phyloP scores from a whole-genome alignment of 768 basidiomycete species.

The Russula abietina region DNA sequence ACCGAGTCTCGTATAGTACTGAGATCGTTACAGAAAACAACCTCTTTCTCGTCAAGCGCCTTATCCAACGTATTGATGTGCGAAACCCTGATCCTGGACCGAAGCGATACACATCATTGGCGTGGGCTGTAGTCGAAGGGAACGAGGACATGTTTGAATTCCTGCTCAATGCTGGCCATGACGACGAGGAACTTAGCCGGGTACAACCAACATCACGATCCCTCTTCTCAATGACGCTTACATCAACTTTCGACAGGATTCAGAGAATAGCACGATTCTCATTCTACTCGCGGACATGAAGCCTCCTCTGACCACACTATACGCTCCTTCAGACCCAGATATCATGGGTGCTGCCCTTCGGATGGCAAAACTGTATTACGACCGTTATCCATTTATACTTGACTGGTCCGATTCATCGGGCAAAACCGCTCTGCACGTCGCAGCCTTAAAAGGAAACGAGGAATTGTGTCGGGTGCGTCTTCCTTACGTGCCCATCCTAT shows the following conservation, averaged over 20 bases:
- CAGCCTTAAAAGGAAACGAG: conserved; percentile 83
- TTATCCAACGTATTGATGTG: conserved; percentile 81
- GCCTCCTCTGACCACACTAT: conserved; percentile 43
- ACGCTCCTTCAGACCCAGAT: conserved; percentile 49
- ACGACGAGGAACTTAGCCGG: conserved; percentile 87
- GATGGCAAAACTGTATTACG: conserved; percentile 83
- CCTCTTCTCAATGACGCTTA: neutral
- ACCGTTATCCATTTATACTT: conserved; percentile 78
- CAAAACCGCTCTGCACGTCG: conserved; percentile 85
- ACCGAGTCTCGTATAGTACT: neutral
- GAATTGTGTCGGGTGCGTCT: conserved; percentile 73
- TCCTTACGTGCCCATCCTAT: conserved; percentile 13
- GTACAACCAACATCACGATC: conserved; percentile 41
- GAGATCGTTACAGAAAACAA: conserved; percentile 68
- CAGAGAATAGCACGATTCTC: conserved; percentile 87
- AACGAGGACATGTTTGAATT: conserved; percentile 93
- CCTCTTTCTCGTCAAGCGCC: conserved; percentile 83
- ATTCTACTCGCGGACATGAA: conserved; percentile 86
- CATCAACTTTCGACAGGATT: conserved; percentile 50
- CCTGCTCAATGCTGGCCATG: conserved; percentile 78
- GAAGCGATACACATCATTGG: conserved; percentile 77
- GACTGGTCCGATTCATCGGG: conserved; percentile 92
- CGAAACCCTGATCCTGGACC: conserved; percentile 80
- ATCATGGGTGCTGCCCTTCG: conserved; percentile 67
- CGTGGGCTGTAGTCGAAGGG: conserved; percentile 86